phyloP scores from a whole-genome alignment of 257 asterid species.

The Linderniella brevidens region DNA sequence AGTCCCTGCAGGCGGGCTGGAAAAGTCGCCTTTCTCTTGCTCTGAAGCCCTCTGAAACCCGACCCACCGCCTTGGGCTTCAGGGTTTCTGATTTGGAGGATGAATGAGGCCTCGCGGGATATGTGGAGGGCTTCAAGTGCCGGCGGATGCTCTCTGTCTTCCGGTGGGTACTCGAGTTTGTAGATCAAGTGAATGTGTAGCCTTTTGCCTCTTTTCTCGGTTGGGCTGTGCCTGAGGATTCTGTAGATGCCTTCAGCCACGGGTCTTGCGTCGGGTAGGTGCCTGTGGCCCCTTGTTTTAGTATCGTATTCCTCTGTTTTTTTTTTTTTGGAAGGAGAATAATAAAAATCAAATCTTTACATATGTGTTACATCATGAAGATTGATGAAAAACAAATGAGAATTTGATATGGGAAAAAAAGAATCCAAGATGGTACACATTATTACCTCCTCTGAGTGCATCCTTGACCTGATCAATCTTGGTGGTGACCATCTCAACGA shows the following conservation, averaged over 20 bases:
- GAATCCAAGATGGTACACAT: not conserved
- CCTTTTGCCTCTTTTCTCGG: conserved; percentile 7
- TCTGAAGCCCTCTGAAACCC: conserved; percentile 27
- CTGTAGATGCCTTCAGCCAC: conserved; percentile 49
- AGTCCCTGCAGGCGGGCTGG: conserved; percentile 51
- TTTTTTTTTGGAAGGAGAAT: not conserved
- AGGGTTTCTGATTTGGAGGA: conserved; percentile 55
- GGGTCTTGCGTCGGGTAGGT: conserved; percentile 14
- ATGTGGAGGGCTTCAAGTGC: conserved; percentile 38
- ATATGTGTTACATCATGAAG: not conserved
- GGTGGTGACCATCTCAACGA: conserved; percentile 30
- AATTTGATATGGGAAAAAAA: not conserved
- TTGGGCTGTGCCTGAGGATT: conserved; percentile 30
- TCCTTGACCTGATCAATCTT: conserved; percentile 13
- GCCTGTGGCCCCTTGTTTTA: conserved; percentile 23
- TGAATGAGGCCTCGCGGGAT: conserved; percentile 44
- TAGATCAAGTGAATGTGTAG: conserved; percentile 55
- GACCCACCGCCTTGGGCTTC: conserved; percentile 10
- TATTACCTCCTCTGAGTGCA: conserved; percentile 21
- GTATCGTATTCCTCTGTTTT: conserved; percentile 29
- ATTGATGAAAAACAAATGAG: not conserved
- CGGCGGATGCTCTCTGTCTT: conserved; percentile 23
- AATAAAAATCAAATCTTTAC: not conserved
- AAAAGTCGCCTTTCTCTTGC: conserved; percentile 37
- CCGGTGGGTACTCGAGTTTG: conserved; percentile 48